Evolutionary conservation across 2,329 filamentous ascomycete genomes (phyloP), one percentile per base, ranked within the genome.

Genomic region (Alternaria gansuensis): DNA sequence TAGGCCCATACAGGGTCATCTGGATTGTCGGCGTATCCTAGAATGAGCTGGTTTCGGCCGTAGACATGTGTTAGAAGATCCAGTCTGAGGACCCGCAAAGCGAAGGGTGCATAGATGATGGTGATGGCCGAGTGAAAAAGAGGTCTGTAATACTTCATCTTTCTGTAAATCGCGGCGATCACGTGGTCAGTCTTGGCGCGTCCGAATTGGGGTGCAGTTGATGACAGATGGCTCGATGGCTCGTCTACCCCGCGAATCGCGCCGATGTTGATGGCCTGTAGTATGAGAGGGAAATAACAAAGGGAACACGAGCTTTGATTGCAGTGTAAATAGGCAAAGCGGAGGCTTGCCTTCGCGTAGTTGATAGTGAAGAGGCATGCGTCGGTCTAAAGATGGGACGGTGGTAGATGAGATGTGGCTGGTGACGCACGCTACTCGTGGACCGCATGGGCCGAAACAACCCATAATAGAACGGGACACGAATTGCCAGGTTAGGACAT

Each of bases 401-500:
- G 9, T 24, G 24, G 26, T 21, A 36, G 50, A 14, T 46, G 44
- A 39, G 34, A 21, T 66, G 66, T 70, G 68, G 70, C 69, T 71
- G 54, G 65, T 69, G 65, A 62, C 56, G 61, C 64, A 46, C 60
- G 66, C 67, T 65, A 65, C 66, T 62, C 39, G 44, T 48, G 44
- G 44, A 48, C 66, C 63, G 67, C 65, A 60, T 60, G 59, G 63
- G 57, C 64, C 65, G 68, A 67, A 70, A 68, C 63, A 67, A 66
- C 62, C 62, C 63, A 69, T 17, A 17, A 1, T 71, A 51, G 65
- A 71, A 69, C 52, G 70, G 73, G 73, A 67, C 74, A 76, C 74
- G 74, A 74, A 65, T 66, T 70, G 72, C 74, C 73, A 75, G 75
- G 72, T 71, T 64, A 62, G 68, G 67, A 71, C 66, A 63, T 67